A percentile compares a stretch with the other conserved stretches of the same genome.
These are phyloP conservation scores for Pythium monospermum DNA, from an alignment of 352 stramenopile species.

Conservation along the genomic window DNA sequence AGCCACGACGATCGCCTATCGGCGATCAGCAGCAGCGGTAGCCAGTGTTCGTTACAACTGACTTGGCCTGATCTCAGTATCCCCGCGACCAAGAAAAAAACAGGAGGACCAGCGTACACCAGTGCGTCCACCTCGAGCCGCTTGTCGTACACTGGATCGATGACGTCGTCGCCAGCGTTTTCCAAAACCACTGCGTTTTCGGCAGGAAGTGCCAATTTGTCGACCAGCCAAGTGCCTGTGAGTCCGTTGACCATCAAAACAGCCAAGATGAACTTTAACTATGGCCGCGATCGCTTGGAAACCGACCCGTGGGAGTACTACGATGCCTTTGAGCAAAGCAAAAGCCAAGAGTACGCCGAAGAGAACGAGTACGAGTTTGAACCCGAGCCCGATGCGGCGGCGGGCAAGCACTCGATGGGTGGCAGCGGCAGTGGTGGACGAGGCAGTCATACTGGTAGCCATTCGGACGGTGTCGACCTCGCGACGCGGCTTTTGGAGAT, in stretches of 20 bases:
- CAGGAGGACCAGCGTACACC: not conserved
- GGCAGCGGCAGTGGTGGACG: not conserved
- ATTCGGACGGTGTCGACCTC: constrained; percentile 28
- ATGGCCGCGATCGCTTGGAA: constrained; percentile 41
- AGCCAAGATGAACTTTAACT: constrained; percentile 12
- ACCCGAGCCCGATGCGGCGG: constrained; percentile 3
- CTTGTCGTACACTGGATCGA: constrained; percentile 9
- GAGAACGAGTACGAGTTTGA: constrained; percentile 2
- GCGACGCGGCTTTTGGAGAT: constrained; percentile 57
- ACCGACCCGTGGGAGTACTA: constrained; percentile 66
- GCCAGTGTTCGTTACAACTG: constrained; percentile 25
- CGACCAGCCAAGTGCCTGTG: constrained; percentile 45
- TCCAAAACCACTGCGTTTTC: constrained; percentile 1
- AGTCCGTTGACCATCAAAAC: constrained; percentile 53
- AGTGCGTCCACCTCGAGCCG: constrained; percentile 2
- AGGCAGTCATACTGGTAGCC: constrained; percentile 2
- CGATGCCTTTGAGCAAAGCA: constrained; percentile 44
- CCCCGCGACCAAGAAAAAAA: constrained; percentile 1
- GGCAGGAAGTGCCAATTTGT: constrained; percentile 28
- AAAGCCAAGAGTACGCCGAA: constrained; percentile 22
- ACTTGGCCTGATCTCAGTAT: constrained; percentile 19
- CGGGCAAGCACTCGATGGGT: constrained; percentile 23
- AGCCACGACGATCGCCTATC: constrained; percentile 34
- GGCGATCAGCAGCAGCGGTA: constrained; percentile 41
- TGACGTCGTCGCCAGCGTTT: constrained; percentile 10